Base-by-base conservation (phyloP, 2,329 filamentous ascomycete species). In the Ophiostoma ips region DNA sequence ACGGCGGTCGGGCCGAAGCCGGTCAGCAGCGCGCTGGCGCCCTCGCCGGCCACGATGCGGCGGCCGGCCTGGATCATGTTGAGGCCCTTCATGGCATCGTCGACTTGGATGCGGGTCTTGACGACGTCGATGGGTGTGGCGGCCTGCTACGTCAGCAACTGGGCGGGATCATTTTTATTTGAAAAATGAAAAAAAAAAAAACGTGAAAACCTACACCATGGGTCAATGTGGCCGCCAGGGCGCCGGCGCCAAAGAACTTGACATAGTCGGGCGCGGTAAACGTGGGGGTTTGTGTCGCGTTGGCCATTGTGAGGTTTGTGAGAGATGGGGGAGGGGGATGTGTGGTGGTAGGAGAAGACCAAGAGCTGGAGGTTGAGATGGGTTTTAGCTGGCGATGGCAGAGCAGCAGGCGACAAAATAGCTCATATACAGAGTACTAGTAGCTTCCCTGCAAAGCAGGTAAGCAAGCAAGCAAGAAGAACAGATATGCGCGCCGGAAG, bases 71-170 rank as follows among this genome's bases (percentile, higher is more conserved):
- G 79, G 64, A 92, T 72, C 76, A 94, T 80, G 66, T 87, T 87
- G 61, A 77, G 75, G 68, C 89, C 88, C 72, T 92, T 92, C 68
- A 86, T 82, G 58, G 72, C 75, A 60, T 87, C 86, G 69, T 94
- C 87, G 64, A 94, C 84, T 70, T 94, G 87, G 65, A 94, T 90
- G 61, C 86, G 79, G 60, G 87, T 94, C 77, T 94, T 94, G 70
- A 94, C 84, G 64, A 88, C 89, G 63, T 69, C 69, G 54, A 71
- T 75, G 41, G 72, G 72, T 5, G 72, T 75, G 12, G 69, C 72
- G n/a, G 69, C 71, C 71, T 74, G 46, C 3, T 9, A 10, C 15
- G 36, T 41, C 31, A 35, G 24, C 13, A n/a, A n/a, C n/a, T n/a
- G n/a, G n/a, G n/a, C n/a, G n/a, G n/a, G n/a, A n/a, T n/a, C n/a